phyloP scores from a whole-genome alignment of 257 asterid genomes.

The Gynochthodes officinalis region DNA sequence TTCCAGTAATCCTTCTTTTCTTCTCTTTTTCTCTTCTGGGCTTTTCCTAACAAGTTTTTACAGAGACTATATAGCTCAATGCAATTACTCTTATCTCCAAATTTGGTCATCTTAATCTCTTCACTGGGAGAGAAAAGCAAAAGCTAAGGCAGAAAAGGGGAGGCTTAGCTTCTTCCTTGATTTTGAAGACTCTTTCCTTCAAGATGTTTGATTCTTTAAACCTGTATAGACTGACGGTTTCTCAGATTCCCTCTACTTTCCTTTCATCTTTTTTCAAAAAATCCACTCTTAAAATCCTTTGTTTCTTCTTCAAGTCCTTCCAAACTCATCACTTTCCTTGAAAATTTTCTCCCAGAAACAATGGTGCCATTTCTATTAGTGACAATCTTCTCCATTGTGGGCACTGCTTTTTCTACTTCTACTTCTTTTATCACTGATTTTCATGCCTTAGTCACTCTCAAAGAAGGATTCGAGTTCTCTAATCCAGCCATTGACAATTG shows the following conservation, averaged over 20 bases:
- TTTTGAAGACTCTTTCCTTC: conserved; percentile 47
- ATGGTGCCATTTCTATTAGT: conserved; percentile 46
- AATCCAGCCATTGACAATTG: conserved; percentile 41
- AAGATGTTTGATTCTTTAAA: conserved; percentile 66
- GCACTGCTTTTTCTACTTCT: conserved; percentile 37
- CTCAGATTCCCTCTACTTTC: conserved; percentile 60
- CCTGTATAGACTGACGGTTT: conserved; percentile 33
- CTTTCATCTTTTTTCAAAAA: conserved; percentile 33
- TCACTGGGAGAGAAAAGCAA: conserved; percentile 35
- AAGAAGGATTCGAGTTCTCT: conserved; percentile 44
- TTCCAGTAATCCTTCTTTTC: conserved; percentile 25
- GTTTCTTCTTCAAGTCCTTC: conserved; percentile 44
- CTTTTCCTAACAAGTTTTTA: conserved; percentile 18
- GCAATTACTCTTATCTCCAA: conserved; percentile 16
- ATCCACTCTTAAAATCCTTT: conserved; percentile 39
- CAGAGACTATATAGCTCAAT: conserved; percentile 13
- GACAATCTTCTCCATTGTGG: conserved; percentile 35
- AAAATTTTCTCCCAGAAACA: conserved; percentile 31
- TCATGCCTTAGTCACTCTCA: conserved; percentile 54
- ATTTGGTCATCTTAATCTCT: conserved; percentile 34
- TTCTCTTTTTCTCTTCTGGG: conserved; percentile 5
- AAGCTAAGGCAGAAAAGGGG: conserved; percentile 41
- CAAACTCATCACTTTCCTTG: conserved; percentile 43
- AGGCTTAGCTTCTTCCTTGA: conserved; percentile 71
- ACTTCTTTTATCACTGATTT: conserved; percentile 55